Conservation (phyloP, 2,329 filamentous ascomycete genomes). For the Ascochyta viciae-villosae region DNA sequence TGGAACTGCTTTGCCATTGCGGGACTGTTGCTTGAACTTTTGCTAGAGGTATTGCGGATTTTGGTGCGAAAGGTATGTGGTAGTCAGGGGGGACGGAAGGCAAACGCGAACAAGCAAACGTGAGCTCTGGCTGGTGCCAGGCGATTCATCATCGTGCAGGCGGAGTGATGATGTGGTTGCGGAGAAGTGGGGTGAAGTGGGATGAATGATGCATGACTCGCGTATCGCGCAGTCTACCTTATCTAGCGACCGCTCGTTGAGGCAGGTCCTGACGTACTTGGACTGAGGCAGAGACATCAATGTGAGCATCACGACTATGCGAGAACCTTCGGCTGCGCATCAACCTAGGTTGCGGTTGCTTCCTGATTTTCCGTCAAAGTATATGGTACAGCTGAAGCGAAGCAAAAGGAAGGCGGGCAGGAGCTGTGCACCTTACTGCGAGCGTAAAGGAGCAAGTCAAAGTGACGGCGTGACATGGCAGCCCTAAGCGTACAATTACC, state of each 20-base stretch:
- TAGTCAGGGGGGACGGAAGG: background rate
- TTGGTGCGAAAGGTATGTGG: background rate
- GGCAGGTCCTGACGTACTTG: background rate
- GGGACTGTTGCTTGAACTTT: background rate
- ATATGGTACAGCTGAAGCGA: constrained; percentile 16
- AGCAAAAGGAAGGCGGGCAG: background rate
- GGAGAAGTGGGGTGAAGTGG: constrained; percentile 47
- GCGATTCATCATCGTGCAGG: constrained; percentile 16
- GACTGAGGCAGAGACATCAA: background rate
- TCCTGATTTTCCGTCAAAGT: constrained; percentile 1
- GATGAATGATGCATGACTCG: constrained; percentile 41
- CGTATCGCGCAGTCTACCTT: constrained; percentile 11
- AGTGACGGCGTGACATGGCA: background rate
- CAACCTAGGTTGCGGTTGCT: background rate
- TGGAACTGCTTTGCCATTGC: constrained; percentile 40
- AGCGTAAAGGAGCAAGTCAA: background rate
- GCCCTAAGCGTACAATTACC: constrained; percentile 12
- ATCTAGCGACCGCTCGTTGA: background rate
- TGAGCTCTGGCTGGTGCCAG: background rate
- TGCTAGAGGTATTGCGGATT: no score
- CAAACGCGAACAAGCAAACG: background rate
- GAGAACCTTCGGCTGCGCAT: background rate
- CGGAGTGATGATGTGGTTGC: constrained; percentile 20
- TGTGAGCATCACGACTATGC: background rate
- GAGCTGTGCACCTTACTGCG: constrained; percentile 9